Base-by-base conservation (phyloP, 495 filamentous ascomycete species). In the Durotheca rogersii region DNA sequence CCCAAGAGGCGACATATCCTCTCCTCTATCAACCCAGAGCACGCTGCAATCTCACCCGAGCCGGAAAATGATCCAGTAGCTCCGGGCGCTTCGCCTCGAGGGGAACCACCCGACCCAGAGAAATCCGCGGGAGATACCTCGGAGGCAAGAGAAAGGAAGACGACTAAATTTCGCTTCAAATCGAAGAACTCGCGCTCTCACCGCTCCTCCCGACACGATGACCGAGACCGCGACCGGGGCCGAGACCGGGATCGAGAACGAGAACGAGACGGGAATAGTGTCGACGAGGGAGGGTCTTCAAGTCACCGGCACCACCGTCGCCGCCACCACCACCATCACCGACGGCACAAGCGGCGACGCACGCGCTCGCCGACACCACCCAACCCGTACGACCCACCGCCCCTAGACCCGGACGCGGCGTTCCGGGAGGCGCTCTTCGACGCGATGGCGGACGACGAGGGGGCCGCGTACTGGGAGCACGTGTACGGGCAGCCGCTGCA, bases 381-480 rank as follows among this genome's bases (percentile, higher is more conserved):
- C 17, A 60, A 77, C 40, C 68, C 72, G 11, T 77, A 78, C 66
- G 74, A 80, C 25, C 69, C 76, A 36, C 77, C 75, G 2, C 73
- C 78, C 25, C 67, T 82, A 11, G 77, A 84, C 53, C 75, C 87
- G 4, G 78, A 84, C 14, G 70, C 76, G 7, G 90, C 91, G 11
- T 98, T 98, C 69, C 85, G 89, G 18, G 89, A 95, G 72, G 93
- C 89, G n/a, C 83, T 97, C 37, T 96, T 97, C 74, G 93, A 98
- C 67, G 93, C 93, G n/a, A 84, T 98, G 67, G 94, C 90, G 30
- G 93, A 98, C 69, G 93, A 98, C 69, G 93, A 98, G 72, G 93
- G 93, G 29, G 93, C 93, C 32, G 81, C 81, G 25, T 97, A 89
- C 72, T 98, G 93, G 93, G 86, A 95, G 65, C 79, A 81, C 25